Evolutionary conservation across 495 filamentous ascomycete genomes (phyloP), one percentile per base, ranked within the genome.

Genomic region (Tuber melanosporum): DNA sequence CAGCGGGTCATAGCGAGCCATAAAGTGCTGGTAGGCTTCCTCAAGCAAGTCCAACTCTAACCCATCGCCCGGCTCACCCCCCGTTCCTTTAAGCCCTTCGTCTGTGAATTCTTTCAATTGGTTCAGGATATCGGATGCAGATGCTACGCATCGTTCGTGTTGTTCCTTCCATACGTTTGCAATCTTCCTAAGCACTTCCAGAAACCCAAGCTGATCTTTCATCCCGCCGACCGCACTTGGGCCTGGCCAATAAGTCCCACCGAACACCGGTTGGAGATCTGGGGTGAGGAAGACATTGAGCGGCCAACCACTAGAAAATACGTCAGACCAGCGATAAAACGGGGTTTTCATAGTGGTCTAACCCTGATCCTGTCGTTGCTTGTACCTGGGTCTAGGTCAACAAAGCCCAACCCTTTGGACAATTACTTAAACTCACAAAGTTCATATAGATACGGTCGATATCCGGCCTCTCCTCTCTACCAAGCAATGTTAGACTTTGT

Each of bases 401-500:
- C n/a, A 74, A 22, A 22, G 42, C 49, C 32, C 74, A 75, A 12
- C 3, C 39, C n/a, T 26, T 26, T 57, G 22, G 44, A 49, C 20
- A 45, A 73, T 73, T 19, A 69, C 36, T 26, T 5, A 46, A 72
- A 72, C 81, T 76, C 76, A 96, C 93, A 85, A 96, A 99, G 85
- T 97, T 97, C 92, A 98, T 97, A 84, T 98, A 99, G 75, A 98
- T 94, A 73, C 93, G 91, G 83, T 99, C 95, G 80, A 98, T 89
- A 83, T 98, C 94, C 2, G 96, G 95, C 47, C 95, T 91, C 84
- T 98, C 95, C 84, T 99, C 95, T 44, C 82, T 83, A 22, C 75
- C 72, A 69, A 71, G 15, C 57, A 71, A 71, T 39, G 73, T 82
- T 62, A 82, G 74, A 78, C 20, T 4, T 71, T 71, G 32, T 39